A percentile compares a stretch with the other conserved stretches of the same genome.
phyloP scores from a whole-genome alignment of 1,139 yeast genomes.

The Taphrina communis region DNA sequence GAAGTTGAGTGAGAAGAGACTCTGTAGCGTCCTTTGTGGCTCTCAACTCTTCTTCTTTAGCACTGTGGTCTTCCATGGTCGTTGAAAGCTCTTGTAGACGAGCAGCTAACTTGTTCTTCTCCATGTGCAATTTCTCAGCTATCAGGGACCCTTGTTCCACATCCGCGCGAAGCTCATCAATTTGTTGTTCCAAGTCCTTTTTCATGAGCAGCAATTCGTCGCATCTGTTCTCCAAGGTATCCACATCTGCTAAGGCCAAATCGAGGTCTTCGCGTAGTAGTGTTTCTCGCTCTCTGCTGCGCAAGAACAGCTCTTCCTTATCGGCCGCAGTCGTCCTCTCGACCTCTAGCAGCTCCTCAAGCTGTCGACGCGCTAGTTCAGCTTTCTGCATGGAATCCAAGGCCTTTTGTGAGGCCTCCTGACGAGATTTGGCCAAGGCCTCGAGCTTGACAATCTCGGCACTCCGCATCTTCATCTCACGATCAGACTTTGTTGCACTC shows the following conservation, averaged over 20 bases:
- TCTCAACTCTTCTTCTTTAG: slow-evolving; percentile 7
- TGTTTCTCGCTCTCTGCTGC: slow-evolving; percentile 54
- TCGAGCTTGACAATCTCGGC: slow-evolving; percentile 52
- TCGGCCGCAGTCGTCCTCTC: slow-evolving; percentile 56
- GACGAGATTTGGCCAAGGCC: slow-evolving; percentile 48
- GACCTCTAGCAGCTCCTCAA: slow-evolving; percentile 52
- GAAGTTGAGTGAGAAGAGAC: neutral
- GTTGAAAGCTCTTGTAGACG: slow-evolving; percentile 48
- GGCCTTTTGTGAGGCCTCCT: slow-evolving; percentile 46
- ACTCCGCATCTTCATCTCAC: slow-evolving; percentile 65
- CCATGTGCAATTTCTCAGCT: slow-evolving; percentile 51
- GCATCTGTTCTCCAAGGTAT: slow-evolving; percentile 53
- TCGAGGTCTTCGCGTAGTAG: slow-evolving; percentile 54
- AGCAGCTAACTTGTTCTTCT: slow-evolving; percentile 49
- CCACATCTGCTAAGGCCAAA: slow-evolving; percentile 52
- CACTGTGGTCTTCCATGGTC: slow-evolving; percentile 44
- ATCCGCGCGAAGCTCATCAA: slow-evolving; percentile 50
- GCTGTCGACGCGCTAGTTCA: slow-evolving; percentile 53
- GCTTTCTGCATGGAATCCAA: slow-evolving; percentile 50
- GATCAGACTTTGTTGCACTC: slow-evolving; percentile 67
- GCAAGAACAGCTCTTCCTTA: slow-evolving; percentile 56
- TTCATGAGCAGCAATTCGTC: slow-evolving; percentile 53
- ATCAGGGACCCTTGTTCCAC: slow-evolving; percentile 52
- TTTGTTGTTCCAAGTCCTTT: slow-evolving; percentile 51
- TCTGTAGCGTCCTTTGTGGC: slow-evolving; percentile 6